Base-by-base conservation (phyloP, 805 yeast genomes). In the Tetrapisispora arboricola region DNA sequence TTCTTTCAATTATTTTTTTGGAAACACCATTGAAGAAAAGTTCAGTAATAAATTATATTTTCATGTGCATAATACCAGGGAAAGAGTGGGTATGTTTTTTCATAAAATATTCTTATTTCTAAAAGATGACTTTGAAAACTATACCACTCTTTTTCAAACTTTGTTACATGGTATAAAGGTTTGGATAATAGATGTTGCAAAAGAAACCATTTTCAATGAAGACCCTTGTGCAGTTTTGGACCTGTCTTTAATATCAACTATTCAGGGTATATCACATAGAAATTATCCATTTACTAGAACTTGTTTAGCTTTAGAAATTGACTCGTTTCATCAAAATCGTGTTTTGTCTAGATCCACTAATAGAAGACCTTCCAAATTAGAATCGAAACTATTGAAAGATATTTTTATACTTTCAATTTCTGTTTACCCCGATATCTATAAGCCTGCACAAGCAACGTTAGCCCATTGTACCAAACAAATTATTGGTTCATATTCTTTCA, bases 121-220 rank as follows among this genome's bases (percentile, higher is more conserved):
- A 42, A 50, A 61, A 6, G 57, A 65, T 1, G 61, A 73, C 38
- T 71, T 71, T 33, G 77, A 73, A 31, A 86, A 84, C 44, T 80
- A 84, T 45, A 73, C 82, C 7, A 72, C 74, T 11, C 55, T 82
- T 6, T 72, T 79, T 54, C 76, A 76, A 45, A 73, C 76, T 35
- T 68, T 80, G 26, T 61, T 86, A 25, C 74, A 76, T 51, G 78
- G 80, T 3, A 55, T 81, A 33, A 76, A 80, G 46, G 75, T 80
- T 6, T 92, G 94, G 85, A 79, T 81, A 49, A 68, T 81, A 20
- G 92, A 86, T 54, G 80, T 81, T 20, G 94, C 95, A 2, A 71
- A 75, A 41, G 94, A 84, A 49, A 65, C 81, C 11, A 60, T 80
- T 1, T 70, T 78, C 38, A 78, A 71, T 32, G 64, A 71, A 3